Base-by-base conservation (phyloP, 768 basidiomycete genomes). In the Calocybe cyanea region DNA sequence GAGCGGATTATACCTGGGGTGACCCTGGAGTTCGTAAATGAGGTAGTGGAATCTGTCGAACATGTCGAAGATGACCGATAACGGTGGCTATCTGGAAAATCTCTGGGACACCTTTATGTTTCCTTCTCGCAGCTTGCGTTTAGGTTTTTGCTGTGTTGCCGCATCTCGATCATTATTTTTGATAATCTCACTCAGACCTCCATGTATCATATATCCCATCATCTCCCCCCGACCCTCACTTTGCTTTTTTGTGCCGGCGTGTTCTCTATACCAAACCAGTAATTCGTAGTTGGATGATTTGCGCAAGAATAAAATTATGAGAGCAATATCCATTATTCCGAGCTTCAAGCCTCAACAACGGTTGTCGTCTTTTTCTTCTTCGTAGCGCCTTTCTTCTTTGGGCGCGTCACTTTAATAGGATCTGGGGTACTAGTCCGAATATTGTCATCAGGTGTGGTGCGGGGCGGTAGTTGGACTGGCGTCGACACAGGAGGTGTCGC, bases 1-100 rank as follows among this genome's bases (percentile, higher is more conserved):
- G 96, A 99, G 68, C 77, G 88, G 49, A 85, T 92, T 45, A 96
- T 98, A 55, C 96, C 96, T 7, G 96, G 96, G 4, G 84, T 99
- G 23, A 89, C 92, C 18, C 71, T 88, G 67, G 95, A 95, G 49
- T 75, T 97, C 39, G 88, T 96, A 43, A 88, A 91, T 59, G 94
- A 96, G 67, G 92, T 93, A 52, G 89, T 92, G 18, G 90, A 93
- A 62, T 91, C 89, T 11, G 90, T 93, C 14, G 90, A 93, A 61
- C 88, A 86, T 53, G 88, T 92, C 31, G 88, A 90, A 51, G 90
- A 91, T 20, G 81, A 83, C 35, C 75, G 72, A 65, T 82, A 66
- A 23, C 20, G 9, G 35, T 41, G 7, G 31, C n/a, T 49, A 35
- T 33, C 32, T 43, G n/a, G 20, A 36, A 23, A 24, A 44, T 21